Percentiles rank a stretch among this genome's conserved stretches.
Evolutionary conservation across 164 flowering plant species (phyloP).

Genomic region (Santalum album): DNA sequence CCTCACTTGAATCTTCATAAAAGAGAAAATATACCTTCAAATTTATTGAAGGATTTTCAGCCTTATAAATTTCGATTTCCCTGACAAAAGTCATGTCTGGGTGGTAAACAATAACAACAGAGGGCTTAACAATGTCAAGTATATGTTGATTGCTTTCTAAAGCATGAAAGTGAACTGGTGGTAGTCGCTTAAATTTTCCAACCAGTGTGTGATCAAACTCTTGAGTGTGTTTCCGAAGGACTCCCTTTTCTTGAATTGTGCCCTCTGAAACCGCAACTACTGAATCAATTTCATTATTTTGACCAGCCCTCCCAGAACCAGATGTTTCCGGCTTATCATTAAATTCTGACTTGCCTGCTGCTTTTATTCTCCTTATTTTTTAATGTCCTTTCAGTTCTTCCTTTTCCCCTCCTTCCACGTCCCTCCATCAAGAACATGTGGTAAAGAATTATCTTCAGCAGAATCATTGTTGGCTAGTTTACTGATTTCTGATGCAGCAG

Average conservation of each 20-base stretch:
- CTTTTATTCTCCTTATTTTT: conserved; percentile 11
- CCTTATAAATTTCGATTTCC: conserved; percentile 86
- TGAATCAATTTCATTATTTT: conserved; percentile 15
- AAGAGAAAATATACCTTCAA: conserved; percentile 89
- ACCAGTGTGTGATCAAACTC: conserved; percentile 14
- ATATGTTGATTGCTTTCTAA: conserved; percentile 65
- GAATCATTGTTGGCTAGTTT: conserved; percentile 27
- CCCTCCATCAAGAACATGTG: conserved; percentile 14
- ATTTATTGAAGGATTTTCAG: conserved; percentile 66
- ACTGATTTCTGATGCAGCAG: conserved; percentile 66
- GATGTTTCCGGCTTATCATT: conserved; percentile 15
- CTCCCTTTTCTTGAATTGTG: conserved; percentile 8
- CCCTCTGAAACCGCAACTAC: conserved; percentile 15
- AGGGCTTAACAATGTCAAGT: conserved; percentile 74
- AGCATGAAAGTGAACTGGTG: conserved; percentile 74
- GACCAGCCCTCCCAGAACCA: conserved; percentile 21
- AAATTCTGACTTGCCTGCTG: conserved; percentile 7
- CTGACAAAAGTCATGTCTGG: conserved; percentile 92
- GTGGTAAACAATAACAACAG: conserved; percentile 77
- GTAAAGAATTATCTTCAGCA: conserved; percentile 22
- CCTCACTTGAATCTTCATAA: conserved; percentile 92
- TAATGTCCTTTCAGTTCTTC: conserved; percentile 7
- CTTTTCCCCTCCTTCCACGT: conserved; percentile 30
- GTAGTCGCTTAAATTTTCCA: conserved; percentile 36
- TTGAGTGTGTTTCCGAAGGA: conserved; percentile 26